Evolutionary conservation across 1,284 basidiomycete genomes (phyloP).

Genomic region (Termitomyces sp.): DNA sequence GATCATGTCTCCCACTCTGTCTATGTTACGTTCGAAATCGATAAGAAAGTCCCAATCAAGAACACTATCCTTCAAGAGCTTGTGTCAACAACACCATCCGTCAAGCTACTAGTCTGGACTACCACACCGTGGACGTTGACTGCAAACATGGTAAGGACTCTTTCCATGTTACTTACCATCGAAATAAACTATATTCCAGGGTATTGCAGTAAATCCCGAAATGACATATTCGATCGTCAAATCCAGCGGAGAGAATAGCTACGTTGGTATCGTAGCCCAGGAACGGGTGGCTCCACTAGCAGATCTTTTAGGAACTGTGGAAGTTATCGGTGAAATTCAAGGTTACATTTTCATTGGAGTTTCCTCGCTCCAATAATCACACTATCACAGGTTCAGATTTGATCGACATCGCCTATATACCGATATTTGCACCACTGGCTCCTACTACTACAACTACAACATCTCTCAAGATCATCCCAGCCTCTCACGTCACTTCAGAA

Average conservation of each 20-base stretch:
- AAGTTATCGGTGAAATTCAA: constrained; percentile 44
- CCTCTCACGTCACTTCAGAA: constrained; percentile 76
- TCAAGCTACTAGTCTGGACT: constrained; percentile 89
- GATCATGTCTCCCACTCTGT: constrained; percentile 85
- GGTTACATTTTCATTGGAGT: constrained; percentile 32
- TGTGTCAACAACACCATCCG: constrained; percentile 20
- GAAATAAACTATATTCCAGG: constrained; percentile 43
- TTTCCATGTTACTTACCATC: neutral
- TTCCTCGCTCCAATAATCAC: neutral
- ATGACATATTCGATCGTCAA: constrained; percentile 69
- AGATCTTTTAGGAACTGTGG: constrained; percentile 47
- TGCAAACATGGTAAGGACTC: constrained; percentile 78
- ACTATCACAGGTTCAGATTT: constrained; percentile 56
- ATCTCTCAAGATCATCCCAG: constrained; percentile 42
- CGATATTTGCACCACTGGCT: constrained; percentile 52
- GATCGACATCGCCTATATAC: constrained; percentile 60
- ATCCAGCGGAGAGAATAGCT: constrained; percentile 26
- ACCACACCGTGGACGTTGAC: constrained; percentile 98
- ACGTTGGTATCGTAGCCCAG: constrained; percentile 60
- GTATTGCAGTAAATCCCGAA: constrained; percentile 77
- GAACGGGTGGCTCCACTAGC: constrained; percentile 59
- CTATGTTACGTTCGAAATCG: constrained; percentile 77
- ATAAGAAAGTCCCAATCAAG: constrained; percentile 21
- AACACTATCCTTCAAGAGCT: constrained; percentile 21
- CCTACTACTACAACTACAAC: constrained; percentile 16